Evolutionary conservation across 2,329 filamentous ascomycete species (phyloP).

Genomic region (Xylariaceae sp.): DNA sequence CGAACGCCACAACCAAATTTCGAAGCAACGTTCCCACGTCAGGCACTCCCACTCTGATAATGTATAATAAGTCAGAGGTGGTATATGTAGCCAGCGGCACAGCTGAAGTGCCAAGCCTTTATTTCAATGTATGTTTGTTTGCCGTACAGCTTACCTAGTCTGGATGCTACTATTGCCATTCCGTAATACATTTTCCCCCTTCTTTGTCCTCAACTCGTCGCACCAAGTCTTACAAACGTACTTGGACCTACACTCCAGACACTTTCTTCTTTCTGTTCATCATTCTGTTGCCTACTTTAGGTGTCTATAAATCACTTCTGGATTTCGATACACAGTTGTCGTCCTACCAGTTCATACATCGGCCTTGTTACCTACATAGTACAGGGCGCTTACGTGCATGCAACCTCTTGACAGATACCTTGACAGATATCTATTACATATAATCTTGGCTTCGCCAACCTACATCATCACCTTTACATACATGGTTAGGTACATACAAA

Average conservation of each 20-base stretch:
- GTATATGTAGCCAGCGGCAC: constrained; percentile 3
- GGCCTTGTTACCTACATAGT: no score
- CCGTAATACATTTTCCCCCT: constrained; percentile 8
- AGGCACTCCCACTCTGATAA: neutral
- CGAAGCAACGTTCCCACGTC: constrained; percentile 4
- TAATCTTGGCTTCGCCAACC: constrained; percentile 7
- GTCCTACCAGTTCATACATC: no score
- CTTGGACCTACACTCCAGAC: neutral
- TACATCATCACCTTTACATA: neutral
- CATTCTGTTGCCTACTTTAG: constrained; percentile 4
- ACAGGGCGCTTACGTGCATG: constrained; percentile 22
- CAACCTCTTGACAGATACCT: constrained; percentile 4
- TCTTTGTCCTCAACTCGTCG: neutral
- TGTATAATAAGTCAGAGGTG: no score
- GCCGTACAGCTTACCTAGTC: no score
- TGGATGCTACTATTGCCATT: constrained; percentile 7
- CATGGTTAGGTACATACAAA: no score
- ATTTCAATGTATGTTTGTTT: neutral
- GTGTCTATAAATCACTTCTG: neutral
- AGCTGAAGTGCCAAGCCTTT: constrained; percentile 9
- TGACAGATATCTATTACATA: constrained; percentile 6
- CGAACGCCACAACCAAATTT: neutral
- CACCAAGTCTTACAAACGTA: neutral
- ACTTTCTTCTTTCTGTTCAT: constrained; percentile 14
- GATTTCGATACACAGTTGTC: no score